These are phyloP conservation scores for Sporothrix euskadiensis DNA, from an alignment of 2,329 filamentous ascomycete genomes.

Conservation along the genomic window DNA sequence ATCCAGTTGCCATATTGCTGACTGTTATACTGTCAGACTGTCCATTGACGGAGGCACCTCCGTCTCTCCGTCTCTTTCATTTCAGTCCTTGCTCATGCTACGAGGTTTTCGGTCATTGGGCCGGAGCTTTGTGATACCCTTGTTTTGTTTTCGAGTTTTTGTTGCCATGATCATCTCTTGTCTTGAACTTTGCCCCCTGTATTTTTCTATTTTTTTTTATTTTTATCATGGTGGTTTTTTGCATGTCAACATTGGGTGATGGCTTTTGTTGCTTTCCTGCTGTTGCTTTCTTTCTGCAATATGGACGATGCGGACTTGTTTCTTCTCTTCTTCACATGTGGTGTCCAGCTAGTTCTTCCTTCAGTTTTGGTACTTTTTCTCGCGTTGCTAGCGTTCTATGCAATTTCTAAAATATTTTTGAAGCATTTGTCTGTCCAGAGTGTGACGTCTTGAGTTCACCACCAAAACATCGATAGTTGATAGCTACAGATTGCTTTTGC, in stretches of 20 bases:
- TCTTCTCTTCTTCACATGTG: not conserved
- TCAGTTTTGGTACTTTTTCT: not conserved
- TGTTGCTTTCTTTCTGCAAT: not conserved
- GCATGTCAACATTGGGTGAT: not conserved
- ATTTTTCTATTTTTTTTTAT: not conserved
- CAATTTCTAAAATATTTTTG: not conserved
- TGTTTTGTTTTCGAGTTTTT: not conserved
- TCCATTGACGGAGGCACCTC: not conserved
- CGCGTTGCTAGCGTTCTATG: not conserved
- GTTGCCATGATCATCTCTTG: not conserved
- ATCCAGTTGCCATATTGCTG: not conserved
- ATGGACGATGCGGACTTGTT: not conserved
- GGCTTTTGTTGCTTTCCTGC: not conserved
- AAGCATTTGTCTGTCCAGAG: not conserved
- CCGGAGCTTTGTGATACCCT: slow-evolving; percentile 30
- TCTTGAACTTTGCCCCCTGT: not conserved
- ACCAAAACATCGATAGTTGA: not conserved
- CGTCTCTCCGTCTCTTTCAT: not conserved
- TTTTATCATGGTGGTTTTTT: not conserved
- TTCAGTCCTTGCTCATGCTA: not conserved
- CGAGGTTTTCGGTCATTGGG: slow-evolving; percentile 9
- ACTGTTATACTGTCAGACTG: too few relatives aligned
- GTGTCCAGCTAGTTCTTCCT: not conserved
- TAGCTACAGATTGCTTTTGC: not conserved
- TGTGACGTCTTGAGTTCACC: not conserved